Conservation (phyloP, 176 grass and related monocot species). For the Calamus simplicifolius region DNA sequence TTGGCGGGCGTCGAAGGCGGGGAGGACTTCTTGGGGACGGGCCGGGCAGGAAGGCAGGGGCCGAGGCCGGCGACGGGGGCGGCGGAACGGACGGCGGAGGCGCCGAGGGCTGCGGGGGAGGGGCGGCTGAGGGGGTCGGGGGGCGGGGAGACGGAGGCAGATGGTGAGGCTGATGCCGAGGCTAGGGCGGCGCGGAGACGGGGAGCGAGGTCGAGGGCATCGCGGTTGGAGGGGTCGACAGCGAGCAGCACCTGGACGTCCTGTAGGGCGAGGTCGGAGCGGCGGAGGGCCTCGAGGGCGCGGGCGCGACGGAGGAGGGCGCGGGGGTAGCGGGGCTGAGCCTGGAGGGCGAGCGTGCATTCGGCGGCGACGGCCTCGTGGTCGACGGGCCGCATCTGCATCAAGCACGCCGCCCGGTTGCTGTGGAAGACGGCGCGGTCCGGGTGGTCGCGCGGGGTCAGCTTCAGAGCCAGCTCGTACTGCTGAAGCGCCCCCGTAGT, state of each 20-base stretch:
- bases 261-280: constrained; percentile 72
- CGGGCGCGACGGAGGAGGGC: constrained; percentile 81
- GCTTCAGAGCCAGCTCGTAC: constrained; percentile 83
- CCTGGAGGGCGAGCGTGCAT: constrained; percentile 83
- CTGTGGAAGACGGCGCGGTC: constrained; percentile 93
- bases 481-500: constrained; percentile 75
- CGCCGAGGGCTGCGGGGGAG: constrained; percentile 78
- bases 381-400: constrained; percentile 87
- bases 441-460: constrained; percentile 60
- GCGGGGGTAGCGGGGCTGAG: constrained; percentile 81
- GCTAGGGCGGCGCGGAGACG: constrained; percentile 32
- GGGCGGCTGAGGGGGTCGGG: constrained; percentile 10
- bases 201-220: constrained; percentile 46
- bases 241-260: constrained; percentile 66
- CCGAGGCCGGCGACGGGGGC: constrained; percentile 56
- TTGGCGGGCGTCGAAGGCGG: not conserved
- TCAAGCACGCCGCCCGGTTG: constrained; percentile 90
- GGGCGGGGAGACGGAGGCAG: constrained; percentile 32
- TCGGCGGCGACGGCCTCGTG: constrained; percentile 69
- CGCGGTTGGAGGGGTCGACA: constrained; percentile 54
- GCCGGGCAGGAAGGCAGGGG: constrained; percentile 63
- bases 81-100: constrained; percentile 47
- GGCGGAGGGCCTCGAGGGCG: constrained; percentile 70
- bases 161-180: not conserved
- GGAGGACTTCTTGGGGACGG: constrained; percentile 58